phyloP scores from a whole-genome alignment of 2,329 filamentous ascomycete species.

The Xylariales sp. region DNA sequence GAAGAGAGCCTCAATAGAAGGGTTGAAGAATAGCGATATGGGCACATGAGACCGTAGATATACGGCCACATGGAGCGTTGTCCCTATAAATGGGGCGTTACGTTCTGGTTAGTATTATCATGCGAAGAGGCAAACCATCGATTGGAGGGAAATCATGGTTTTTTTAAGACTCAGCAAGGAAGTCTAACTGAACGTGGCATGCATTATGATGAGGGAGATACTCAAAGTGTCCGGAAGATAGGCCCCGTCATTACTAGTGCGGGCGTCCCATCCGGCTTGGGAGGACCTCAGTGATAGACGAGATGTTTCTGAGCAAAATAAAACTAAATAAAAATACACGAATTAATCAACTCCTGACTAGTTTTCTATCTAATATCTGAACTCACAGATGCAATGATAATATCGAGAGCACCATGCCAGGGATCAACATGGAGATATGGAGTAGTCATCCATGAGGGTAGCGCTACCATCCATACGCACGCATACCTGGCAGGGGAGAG shows the following conservation, averaged over 20 bases:
- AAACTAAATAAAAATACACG: conserved; percentile 23
- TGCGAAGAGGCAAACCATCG: conserved; percentile 14
- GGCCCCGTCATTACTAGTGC: conserved; percentile 25
- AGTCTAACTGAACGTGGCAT: conserved; percentile 8
- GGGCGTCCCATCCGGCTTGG: conserved; percentile 35
- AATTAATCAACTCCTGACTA: not conserved
- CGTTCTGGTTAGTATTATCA: conserved; percentile 23
- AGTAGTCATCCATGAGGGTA: not conserved
- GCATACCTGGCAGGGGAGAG: not conserved
- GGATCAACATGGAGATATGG: not conserved
- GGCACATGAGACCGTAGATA: conserved; percentile 15
- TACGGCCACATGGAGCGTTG: conserved; percentile 16
- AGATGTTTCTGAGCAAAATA: conserved; percentile 28
- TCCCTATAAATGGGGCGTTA: conserved; percentile 25
- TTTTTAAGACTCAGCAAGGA: conserved; percentile 4
- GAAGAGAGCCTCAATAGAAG: conserved; percentile 23
- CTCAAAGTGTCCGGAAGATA: conserved; percentile 1
- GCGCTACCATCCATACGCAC: not conserved
- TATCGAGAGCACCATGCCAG: not conserved
- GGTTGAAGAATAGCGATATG: conserved; percentile 24
- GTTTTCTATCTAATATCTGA: not conserved
- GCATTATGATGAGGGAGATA: conserved; percentile 16
- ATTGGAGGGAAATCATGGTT: conserved; percentile 16
- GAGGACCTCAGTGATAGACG: conserved; percentile 31
- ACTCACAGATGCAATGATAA: not conserved